Conservation (phyloP, 192 early-diverging fungal genomes). For the Entomortierella beljakovae region DNA sequence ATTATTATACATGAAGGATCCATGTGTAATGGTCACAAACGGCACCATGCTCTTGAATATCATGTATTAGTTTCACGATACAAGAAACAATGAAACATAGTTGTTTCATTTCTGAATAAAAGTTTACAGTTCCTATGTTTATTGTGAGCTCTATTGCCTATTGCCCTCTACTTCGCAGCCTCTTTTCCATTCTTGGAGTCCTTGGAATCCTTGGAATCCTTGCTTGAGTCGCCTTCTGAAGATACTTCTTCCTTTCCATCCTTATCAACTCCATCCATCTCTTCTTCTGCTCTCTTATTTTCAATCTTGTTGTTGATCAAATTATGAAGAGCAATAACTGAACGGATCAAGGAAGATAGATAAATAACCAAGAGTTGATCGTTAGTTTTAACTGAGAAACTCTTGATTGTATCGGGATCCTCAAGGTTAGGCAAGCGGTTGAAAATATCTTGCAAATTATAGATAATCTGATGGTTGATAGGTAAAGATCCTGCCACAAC, state of each 20-base stretch:
- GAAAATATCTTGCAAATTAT: slow-evolving; percentile 99
- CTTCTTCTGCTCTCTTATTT: slow-evolving; percentile 65
- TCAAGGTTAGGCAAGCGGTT: slow-evolving; percentile 95
- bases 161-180: slow-evolving; percentile 23
- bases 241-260: slow-evolving; percentile 25
- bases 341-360: slow-evolving; percentile 88
- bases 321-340: slow-evolving; percentile 97
- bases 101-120: not conserved
- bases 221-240: slow-evolving; percentile 4
- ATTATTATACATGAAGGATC: slow-evolving; percentile 26
- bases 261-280: slow-evolving; percentile 37
- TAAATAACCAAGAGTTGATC: slow-evolving; percentile 97
- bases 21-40: no score
- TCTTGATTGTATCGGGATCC: slow-evolving; percentile 78
- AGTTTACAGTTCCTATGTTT: not conserved
- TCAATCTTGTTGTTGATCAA: slow-evolving; percentile 98
- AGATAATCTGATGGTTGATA: slow-evolving; percentile 96
- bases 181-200: slow-evolving; percentile 46
- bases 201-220: slow-evolving; percentile 40
- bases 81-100: not conserved
- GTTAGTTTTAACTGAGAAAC: slow-evolving; percentile 95
- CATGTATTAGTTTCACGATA: not conserved
- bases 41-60: not conserved
- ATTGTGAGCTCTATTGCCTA: not conserved
- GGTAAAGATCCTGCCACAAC: slow-evolving; percentile 89